Evolutionary conservation across 1,284 basidiomycete genomes (phyloP).

Genomic region (Porogramme epimiltina): DNA sequence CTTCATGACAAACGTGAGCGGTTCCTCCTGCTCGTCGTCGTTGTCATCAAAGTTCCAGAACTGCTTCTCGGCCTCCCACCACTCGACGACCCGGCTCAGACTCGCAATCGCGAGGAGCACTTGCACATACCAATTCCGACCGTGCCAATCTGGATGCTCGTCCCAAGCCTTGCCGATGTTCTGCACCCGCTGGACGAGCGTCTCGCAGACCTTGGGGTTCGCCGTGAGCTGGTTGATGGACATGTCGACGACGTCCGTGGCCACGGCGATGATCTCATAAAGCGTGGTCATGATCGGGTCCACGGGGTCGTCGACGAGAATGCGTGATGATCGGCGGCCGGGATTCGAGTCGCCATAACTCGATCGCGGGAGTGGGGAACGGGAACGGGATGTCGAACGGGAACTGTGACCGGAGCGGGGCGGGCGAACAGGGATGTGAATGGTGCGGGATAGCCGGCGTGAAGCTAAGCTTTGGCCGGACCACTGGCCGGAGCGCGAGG

Average conservation of each 20-base stretch:
- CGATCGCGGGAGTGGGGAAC: slow-evolving; percentile 86
- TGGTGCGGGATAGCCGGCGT: slow-evolving; percentile 77
- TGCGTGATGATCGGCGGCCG: slow-evolving; percentile 72
- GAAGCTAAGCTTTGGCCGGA: slow-evolving; percentile 56
- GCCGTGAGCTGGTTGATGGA: slow-evolving; percentile 84
- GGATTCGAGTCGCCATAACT: slow-evolving; percentile 64
- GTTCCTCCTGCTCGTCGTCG: slow-evolving; percentile 87
- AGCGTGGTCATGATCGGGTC: slow-evolving; percentile 91
- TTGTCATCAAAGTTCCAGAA: slow-evolving; percentile 99
- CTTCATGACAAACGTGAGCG: slow-evolving; percentile 88
- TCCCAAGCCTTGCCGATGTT: slow-evolving; percentile 94
- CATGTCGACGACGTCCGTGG: slow-evolving; percentile 94
- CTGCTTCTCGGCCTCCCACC: slow-evolving; percentile 99
- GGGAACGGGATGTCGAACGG: slow-evolving; percentile 94
- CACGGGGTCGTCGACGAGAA: slow-evolving; percentile 76
- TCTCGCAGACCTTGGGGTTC: slow-evolving; percentile 83
- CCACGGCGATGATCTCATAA: slow-evolving; percentile 91
- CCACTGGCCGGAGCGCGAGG: slow-evolving; percentile 56
- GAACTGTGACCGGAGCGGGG: slow-evolving; percentile 81
- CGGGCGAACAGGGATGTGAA: slow-evolving; percentile 73
- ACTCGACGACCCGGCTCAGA: slow-evolving; percentile 95
- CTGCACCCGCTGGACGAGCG: slow-evolving; percentile 89
- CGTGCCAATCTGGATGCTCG: slow-evolving; percentile 97
- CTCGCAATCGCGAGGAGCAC: slow-evolving; percentile 95
- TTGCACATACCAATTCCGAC: slow-evolving; percentile 98